A percentile compares a stretch with the other conserved stretches of the same genome.
Conservation (phyloP, 78 protist genomes). For the Dictyostelium citrinum region DNA sequence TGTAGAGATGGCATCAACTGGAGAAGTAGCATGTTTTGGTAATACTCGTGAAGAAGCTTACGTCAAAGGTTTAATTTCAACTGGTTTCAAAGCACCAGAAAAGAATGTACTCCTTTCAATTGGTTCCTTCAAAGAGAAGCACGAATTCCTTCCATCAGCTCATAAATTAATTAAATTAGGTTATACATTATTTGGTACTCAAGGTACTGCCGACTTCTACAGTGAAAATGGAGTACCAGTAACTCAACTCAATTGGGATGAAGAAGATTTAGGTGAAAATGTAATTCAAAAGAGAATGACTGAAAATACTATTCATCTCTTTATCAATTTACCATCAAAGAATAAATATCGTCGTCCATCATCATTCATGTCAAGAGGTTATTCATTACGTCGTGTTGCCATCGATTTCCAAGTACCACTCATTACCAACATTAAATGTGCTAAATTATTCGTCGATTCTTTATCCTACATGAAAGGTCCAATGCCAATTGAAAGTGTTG, state of each 20-base stretch:
- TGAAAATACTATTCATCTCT: conserved; percentile 79
- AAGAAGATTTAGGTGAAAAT: conserved; percentile 35
- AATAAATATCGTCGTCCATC: conserved; percentile 89
- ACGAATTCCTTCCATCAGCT: conserved; percentile 87
- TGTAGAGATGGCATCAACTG: conserved; percentile 99
- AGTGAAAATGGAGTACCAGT: conserved; percentile 59
- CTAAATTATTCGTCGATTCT: conserved; percentile 89
- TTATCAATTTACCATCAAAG: conserved; percentile 89
- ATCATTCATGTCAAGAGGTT: conserved; percentile 88
- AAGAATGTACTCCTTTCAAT: conserved; percentile 87
- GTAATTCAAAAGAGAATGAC: conserved; percentile 41
- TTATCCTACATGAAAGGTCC: conserved; percentile 41
- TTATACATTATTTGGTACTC: conserved; percentile 77
- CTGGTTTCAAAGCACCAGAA: conserved; percentile 87
- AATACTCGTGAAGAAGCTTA: conserved; percentile 90
- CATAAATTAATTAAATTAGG: conserved; percentile 76
- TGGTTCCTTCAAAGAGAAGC: conserved; percentile 88
- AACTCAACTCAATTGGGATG: conserved; percentile 66
- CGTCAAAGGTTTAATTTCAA: conserved; percentile 93
- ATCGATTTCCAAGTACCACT: conserved; percentile 90
- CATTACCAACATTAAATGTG: conserved; percentile 94
- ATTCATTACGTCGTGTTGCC: conserved; percentile 90
- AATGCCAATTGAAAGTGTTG: conserved; percentile 63
- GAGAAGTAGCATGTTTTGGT: conserved; percentile 98
- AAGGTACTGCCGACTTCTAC: conserved; percentile 90